phyloP scores from a whole-genome alignment of 805 yeast species.

The Wickerhamiella australiensis region DNA sequence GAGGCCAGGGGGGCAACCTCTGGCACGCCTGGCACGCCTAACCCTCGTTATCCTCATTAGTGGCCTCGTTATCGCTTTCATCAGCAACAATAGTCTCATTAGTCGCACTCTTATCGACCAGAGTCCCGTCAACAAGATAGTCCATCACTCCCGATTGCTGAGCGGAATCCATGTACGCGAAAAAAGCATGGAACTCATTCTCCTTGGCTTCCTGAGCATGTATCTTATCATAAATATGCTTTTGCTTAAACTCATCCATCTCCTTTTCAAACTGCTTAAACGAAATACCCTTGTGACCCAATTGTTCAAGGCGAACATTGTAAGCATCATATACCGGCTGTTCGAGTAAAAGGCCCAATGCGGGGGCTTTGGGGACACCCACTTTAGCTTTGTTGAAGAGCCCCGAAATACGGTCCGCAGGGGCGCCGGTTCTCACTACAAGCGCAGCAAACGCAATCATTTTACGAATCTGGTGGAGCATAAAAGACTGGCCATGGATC shows the following conservation, averaged over 20 bases:
- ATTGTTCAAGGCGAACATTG: conserved; percentile 54
- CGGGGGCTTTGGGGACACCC: conserved; percentile 95
- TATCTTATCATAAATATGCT: conserved; percentile 81
- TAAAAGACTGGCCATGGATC: conserved; percentile 95
- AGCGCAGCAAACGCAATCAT: conserved; percentile 94
- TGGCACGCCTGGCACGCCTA: conserved; percentile 4
- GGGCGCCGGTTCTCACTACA: conserved; percentile 76
- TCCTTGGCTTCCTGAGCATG: conserved; percentile 82
- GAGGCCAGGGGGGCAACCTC: background rate
- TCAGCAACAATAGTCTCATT: background rate
- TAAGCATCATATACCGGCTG: conserved; percentile 84
- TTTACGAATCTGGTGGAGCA: conserved; percentile 95
- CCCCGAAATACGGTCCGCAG: conserved; percentile 58
- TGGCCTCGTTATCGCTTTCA: conserved; percentile 23
- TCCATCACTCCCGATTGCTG: conserved; percentile 52
- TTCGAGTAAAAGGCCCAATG: conserved; percentile 80
- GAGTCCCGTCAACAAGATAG: conserved; percentile 32
- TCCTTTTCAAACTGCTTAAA: conserved; percentile 53
- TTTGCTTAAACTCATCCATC: conserved; percentile 78
- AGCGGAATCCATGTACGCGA: conserved; percentile 77
- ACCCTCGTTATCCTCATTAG: conserved; percentile 28
- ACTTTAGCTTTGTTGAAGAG: conserved; percentile 65
- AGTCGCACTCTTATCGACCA: background rate
- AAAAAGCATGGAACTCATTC: conserved; percentile 80
- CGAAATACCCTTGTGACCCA: conserved; percentile 66